Conservation (phyloP, 345 rosid species). For the Aquilaria yunnanensis region DNA sequence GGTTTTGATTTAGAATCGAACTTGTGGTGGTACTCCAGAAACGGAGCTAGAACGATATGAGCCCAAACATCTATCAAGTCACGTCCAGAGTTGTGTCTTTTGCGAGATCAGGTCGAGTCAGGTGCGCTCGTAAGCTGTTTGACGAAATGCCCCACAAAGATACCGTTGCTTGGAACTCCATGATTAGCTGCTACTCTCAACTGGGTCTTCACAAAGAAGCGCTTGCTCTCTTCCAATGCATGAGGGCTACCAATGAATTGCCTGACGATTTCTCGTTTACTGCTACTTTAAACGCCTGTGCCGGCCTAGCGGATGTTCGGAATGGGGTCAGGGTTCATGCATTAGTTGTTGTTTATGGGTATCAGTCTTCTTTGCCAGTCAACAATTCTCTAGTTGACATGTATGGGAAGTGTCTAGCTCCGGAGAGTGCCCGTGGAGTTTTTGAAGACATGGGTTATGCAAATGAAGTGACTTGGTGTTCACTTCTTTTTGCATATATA, state of each 20-base stretch:
- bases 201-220: conserved; percentile 51
- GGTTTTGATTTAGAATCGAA: background rate
- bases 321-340: conserved; percentile 47
- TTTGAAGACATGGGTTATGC: conserved; percentile 38
- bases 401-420: conserved; percentile 68
- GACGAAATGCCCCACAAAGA: conserved; percentile 60
- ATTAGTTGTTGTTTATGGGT: conserved; percentile 37
- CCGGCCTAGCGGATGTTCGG: conserved; percentile 28
- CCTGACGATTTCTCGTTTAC: conserved; percentile 69
- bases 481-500: conserved; percentile 58
- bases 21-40: background rate
- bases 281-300: conserved; percentile 51
- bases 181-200: conserved; percentile 59
- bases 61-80: conserved; percentile 23
- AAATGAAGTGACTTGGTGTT: conserved; percentile 87
- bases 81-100: conserved; percentile 44
- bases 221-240: conserved; percentile 33
- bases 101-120: conserved; percentile 35
- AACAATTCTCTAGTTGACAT: conserved; percentile 62
- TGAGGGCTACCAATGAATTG: conserved; percentile 30
- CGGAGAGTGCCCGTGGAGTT: conserved; percentile 42
- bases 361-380: conserved; percentile 36
- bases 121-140: conserved; percentile 57
- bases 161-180: conserved; percentile 65
- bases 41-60: conserved; percentile 15